Evolutionary conservation across 352 stramenopile species (phyloP), one percentile per base, ranked within the genome.

Genomic region (Globisporangium ultimum): DNA sequence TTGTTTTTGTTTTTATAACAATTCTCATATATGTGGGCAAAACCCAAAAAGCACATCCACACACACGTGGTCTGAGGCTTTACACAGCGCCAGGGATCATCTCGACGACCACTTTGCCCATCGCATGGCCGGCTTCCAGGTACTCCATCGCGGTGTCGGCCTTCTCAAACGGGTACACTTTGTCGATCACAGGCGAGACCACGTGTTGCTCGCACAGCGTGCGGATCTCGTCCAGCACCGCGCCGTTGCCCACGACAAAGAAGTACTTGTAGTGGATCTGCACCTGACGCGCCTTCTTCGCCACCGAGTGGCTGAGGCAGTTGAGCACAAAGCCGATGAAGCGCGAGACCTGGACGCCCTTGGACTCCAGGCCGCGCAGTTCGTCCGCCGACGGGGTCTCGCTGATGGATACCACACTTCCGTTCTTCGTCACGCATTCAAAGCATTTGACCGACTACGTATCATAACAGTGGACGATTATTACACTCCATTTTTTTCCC

Each of bases 91-190:
- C 38, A 12, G 49, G 42, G 20, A 68, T 36, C 9, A 79, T 42
- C 53, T 84, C 64, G 11, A 84, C 64, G 48, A 84, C 71, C 21
- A 84, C 59, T 60, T 84, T 84, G 45, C 74, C 74, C 4, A 63
- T 77, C 14, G 70, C 66, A 38, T 75, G 71, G 12, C 74, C 74
- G 0, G 58, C 53, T 55, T 84, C 74, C 17, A 84, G 48, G 43
- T 80, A 71, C 46, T 80, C 71, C 14, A 84, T 52, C 18, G 74
- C 74, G 1, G 63, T 65, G 53, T 79, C 63, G 6, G 74, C 74
- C 52, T 79, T 78, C 40, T 76, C 71, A 42, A 84, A 80, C 12
- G 62, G 48, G 50, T 77, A 84, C 46, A 79, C 68, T 22, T 74
- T 68, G 69, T 78, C 69, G 46, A 84, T 66, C 45, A 84, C 68